Evolutionary conservation across 2,329 filamentous ascomycete species (phyloP), one percentile per base, ranked within the genome.

Genomic region (Aureobasidium musti): DNA sequence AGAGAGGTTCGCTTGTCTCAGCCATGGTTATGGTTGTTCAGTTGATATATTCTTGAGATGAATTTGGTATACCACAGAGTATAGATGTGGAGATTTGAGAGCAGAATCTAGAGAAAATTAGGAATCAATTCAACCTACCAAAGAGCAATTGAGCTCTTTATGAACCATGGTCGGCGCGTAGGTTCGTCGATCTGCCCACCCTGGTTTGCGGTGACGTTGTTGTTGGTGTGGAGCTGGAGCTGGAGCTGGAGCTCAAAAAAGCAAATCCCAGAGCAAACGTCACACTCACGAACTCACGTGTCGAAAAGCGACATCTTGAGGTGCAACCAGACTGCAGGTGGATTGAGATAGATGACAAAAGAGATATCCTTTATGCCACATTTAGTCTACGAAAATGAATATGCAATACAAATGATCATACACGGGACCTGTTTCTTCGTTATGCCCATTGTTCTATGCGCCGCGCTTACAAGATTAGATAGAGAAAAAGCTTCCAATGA

Each of bases 321-420:
- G 39, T 41, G 7, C 39, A 35, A 35, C 43, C 14, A 49, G 45
- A 26, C 11, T 14, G 45, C 11, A 26, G 45, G 21, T 28, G 23
- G 23, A 8, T 14, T 49, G 45, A 19, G 5, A 17, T 8, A 28
- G 45, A 49, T 11, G 28, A 39, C 14, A 39, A 39, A 39, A 56
- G 30, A 39, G 52, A 35, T 35, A 39, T 37, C 52, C 13, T 39
- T 35, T 26, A 14, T 56, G 53, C 53, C 53, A 57, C 33, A n/a
- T 57, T 41, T 14, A 41, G 26, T 57, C 35, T 41, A 19, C 7
- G 23, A 23, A 23, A 19, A 52, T 45, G 54, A 59, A 33, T 45
- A 45, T 59, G 54, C 39, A 59, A 59, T 59, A 59, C 39, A 45
- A 30, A 37, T 59, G 54, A 39, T 59, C 54, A 33, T 59, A 59